Base-by-base conservation (phyloP, 768 basidiomycete species). In the Tulasnella sp. region DNA sequence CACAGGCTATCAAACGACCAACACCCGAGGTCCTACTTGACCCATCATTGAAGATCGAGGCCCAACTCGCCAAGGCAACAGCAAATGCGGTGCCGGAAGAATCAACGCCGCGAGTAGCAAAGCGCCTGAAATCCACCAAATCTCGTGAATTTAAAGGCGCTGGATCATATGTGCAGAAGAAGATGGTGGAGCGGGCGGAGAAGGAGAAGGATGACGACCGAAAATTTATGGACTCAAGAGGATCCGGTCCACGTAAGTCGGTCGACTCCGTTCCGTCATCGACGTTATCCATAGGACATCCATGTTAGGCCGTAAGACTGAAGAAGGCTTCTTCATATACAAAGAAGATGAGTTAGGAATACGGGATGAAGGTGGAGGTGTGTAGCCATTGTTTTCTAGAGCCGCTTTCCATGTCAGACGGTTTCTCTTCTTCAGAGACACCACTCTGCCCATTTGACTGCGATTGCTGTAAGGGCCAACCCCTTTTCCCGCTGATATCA, bases 361-460 rank as follows among this genome's bases (percentile, higher is more conserved):
- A 53, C 74, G 78, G 59, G 74, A 79, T 60, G 83, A 84, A 47
- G 89, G 90, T 68, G 88, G 89, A 88, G 71, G 72, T 80, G 65
- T 29, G 54, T 49, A 34, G 66, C 52, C 63, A 32, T 69, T 67
- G n/a, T n/a, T n/a, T n/a, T n/a, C n/a, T 61, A 67, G 64, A 62
- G 64, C 45, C 51, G 47, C 34, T 27, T 48, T 21, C 17, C 32
- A 61, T 68, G 49, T 48, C 61, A 30, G 71, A 24, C n/a, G 19
- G 10, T 15, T 51, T 17, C 38, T 11, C 27, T 23, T 53, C 19
- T 1, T 5, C n/a, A 92, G 89, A 87, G 69, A 90, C 89, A 0
- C 80, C 86, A 2, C 70, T 86, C 42, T 92, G 89, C 73, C 90
- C 90, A 4, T 92, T 92, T 68, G 90, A 92, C 69, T 92, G 90